These are phyloP conservation scores for Saccharomycopsis oosterbeekiorum DNA, from an alignment of 805 yeast species.

Conservation along the genomic window DNA sequence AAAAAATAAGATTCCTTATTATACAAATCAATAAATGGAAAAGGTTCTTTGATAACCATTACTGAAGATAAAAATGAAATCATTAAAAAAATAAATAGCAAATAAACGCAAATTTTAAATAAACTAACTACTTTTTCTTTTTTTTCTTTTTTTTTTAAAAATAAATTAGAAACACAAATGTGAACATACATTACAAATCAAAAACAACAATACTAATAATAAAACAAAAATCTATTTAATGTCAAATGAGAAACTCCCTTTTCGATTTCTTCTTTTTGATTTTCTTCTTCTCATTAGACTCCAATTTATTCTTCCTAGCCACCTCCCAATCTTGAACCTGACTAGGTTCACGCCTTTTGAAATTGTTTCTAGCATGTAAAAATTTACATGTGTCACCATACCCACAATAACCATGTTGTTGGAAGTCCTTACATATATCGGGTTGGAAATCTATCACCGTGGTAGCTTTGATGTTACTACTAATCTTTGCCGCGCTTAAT, in stretches of 20 bases:
- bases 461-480: slow-evolving; percentile 48
- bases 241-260: background rate
- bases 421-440: slow-evolving; percentile 87
- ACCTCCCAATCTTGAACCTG: background rate
- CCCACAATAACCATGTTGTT: slow-evolving; percentile 90
- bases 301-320: background rate
- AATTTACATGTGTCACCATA: slow-evolving; percentile 97
- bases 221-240: background rate
- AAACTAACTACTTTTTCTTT: too few species aligned
- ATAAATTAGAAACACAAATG: too few species aligned
- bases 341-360: slow-evolving; percentile 32
- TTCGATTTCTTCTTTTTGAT: background rate
- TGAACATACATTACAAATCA: background rate
- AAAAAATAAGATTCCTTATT: too few species aligned
- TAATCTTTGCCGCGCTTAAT: slow-evolving; percentile 32
- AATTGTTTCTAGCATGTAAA: slow-evolving; percentile 82
- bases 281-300: background rate
- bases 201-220: background rate
- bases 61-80: too few species aligned
- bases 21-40: too few species aligned
- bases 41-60: too few species aligned
- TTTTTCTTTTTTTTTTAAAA: too few species aligned
- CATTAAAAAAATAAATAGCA: too few species aligned
- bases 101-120: too few species aligned
- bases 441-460: slow-evolving; percentile 80